A percentile compares a stretch with the other conserved stretches of the same genome.
Evolutionary conservation across 2,329 filamentous ascomycete genomes (phyloP).

Genomic region (Pseudofabraea citricarpa): DNA sequence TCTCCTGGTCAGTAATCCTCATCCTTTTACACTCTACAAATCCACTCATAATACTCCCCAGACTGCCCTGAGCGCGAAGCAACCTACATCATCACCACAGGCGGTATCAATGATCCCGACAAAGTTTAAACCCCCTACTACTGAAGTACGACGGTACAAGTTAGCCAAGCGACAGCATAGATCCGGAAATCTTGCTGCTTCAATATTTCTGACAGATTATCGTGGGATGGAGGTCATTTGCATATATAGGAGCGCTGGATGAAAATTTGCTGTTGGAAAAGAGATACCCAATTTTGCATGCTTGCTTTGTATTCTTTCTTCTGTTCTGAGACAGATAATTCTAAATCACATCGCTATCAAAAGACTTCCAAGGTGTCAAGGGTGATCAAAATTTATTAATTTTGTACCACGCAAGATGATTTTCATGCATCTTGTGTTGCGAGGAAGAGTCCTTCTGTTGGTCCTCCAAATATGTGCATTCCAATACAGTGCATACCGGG

Average conservation of each 20-base stretch:
- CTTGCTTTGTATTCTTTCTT: no score
- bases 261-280: slow-evolving; percentile 17
- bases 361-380: no score
- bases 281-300: no score
- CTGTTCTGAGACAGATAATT: no score
- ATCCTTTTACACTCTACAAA: not conserved
- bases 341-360: no score
- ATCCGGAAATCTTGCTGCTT: not conserved
- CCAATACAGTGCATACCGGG: no score
- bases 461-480: no score
- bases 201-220: not conserved
- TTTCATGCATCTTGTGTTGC: no score
- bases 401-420: no score
- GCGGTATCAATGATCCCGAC: slow-evolving; percentile 64
- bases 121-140: slow-evolving; percentile 48
- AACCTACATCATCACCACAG: slow-evolving; percentile 65
- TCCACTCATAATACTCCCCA: slow-evolving; percentile 20
- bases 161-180: not conserved
- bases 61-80: slow-evolving; percentile 66
- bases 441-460: no score
- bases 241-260: slow-evolving; percentile 6
- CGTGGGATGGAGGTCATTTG: not conserved
- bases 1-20: slow-evolving; percentile 48
- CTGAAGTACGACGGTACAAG: not conserved
- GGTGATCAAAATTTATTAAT: no score